Evolutionary conservation across 1,284 basidiomycete genomes (phyloP).

Genomic region (Austroboletus niveus): DNA sequence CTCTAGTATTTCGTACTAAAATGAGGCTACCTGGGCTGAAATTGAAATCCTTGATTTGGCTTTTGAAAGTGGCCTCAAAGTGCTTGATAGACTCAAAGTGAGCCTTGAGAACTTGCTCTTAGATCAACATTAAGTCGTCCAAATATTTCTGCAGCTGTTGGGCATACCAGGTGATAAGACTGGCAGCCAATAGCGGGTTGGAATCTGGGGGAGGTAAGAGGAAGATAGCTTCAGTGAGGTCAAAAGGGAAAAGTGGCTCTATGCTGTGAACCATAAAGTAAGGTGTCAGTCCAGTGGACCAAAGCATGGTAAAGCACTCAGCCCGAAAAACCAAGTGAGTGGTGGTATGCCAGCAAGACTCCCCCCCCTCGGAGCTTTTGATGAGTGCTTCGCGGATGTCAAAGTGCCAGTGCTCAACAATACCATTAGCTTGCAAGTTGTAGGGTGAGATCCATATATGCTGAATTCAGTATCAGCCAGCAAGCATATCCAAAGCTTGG

Average conservation of each 20-base stretch:
- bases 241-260: background rate
- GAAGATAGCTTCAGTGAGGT: background rate
- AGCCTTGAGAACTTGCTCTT: no score
- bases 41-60: no score
- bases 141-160: no score
- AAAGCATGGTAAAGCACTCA: background rate
- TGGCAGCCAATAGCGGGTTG: no score
- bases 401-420: constrained; percentile 29
- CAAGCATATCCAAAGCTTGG: constrained; percentile 31
- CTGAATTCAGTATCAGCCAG: constrained; percentile 33
- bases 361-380: background rate
- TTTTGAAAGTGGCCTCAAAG: no score
- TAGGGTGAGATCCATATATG: constrained; percentile 45
- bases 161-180: no score
- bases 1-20: no score
- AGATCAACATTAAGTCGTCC: no score
- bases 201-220: background rate
- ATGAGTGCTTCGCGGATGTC: no score
- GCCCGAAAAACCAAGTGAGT: background rate
- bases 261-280: background rate
- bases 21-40: no score
- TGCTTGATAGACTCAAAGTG: no score
- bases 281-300: background rate
- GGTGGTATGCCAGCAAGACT: background rate
- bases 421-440: constrained; percentile 42